Base-by-base conservation (phyloP, 225 moss, liverwort and hornwort genomes). In the Ulota crispa region DNA sequence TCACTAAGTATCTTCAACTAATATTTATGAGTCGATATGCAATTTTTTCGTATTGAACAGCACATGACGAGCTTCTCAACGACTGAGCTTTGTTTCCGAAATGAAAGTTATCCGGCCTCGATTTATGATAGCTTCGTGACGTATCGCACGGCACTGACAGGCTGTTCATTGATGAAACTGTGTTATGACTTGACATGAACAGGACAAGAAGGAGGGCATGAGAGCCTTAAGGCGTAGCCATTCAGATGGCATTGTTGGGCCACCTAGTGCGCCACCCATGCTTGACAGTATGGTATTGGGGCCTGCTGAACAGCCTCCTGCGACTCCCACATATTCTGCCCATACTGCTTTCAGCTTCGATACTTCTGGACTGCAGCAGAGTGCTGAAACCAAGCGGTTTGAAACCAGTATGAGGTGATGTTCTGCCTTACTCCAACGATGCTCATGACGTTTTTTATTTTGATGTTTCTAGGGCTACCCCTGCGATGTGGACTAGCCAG, bases 241-340 rank as follows among this genome's bases (percentile, higher is more conserved):
- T 75, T 90, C 90, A 31, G 90, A 90, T 86, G 90, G 90, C 55
- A 88, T 88, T 42, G 80, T 84, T 39, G 88, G 82, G 56, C 90
- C 90, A 27, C 90, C 90, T 27, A 90, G 90, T 84, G 90, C 90
- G 50, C 90, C 90, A 67, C 90, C 90, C 41, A 86, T 90, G 90
- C 84, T 88, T 57, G 90, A 90, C 67, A 62, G 68, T 77, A 90
- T 90, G 88, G 90, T 90, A 32, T 72, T 90, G 80, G 90, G 88
- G 27, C 82, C 90, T 70, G 62, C 78, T 64, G 90, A 84, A 71
- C 84, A 82, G 68, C 61, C 45, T 34, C 88, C 90, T 41, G 62
- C 74, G 8, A 90, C 90, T 70, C 90, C 88, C 26, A 90, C 90
- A 11, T 90, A 77, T 68, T 90, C 90, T 63, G 90, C 90, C 31